A percentile compares a stretch with the other conserved stretches of the same genome.
phyloP scores from a whole-genome alignment of 495 filamentous ascomycete genomes.

The Penicillium desertorum region DNA sequence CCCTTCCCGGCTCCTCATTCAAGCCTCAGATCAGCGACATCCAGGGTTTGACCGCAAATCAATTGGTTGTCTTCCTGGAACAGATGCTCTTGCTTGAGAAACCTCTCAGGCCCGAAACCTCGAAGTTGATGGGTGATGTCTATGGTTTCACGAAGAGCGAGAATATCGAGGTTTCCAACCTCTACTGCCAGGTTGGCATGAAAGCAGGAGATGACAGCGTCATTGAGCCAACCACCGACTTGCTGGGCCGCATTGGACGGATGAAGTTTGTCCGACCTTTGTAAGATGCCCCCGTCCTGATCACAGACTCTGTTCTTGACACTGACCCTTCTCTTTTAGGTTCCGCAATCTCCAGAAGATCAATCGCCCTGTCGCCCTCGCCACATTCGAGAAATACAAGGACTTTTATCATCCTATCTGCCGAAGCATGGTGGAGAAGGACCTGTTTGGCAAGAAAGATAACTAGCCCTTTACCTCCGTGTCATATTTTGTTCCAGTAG shows the following conservation, averaged over 20 bases:
- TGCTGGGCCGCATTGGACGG: slow-evolving; percentile 78
- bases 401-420: slow-evolving; percentile 98
- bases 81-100: slow-evolving; percentile 61
- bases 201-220: slow-evolving; percentile 64
- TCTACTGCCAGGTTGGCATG: slow-evolving; percentile 77
- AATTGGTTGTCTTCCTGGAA: slow-evolving; percentile 88
- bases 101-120: slow-evolving; percentile 60
- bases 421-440: slow-evolving; percentile 77
- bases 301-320: background rate
- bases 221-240: slow-evolving; percentile 66
- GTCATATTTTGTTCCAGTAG: background rate
- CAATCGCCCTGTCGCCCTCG: slow-evolving; percentile 69
- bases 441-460: slow-evolving; percentile 58
- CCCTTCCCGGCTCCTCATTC: slow-evolving; percentile 51
- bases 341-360: slow-evolving; percentile 70
- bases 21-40: slow-evolving; percentile 68
- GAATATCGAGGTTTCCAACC: slow-evolving; percentile 81
- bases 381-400: slow-evolving; percentile 82
- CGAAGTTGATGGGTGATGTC: slow-evolving; percentile 64
- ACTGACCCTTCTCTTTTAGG: slow-evolving; percentile 31
- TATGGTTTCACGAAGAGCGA: slow-evolving; percentile 68
- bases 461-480: slow-evolving; percentile 6
- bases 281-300: slow-evolving; percentile 36
- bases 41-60: slow-evolving; percentile 71
- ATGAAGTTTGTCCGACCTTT: slow-evolving; percentile 97